Evolutionary conservation across 1,284 basidiomycete genomes (phyloP), one percentile per base, ranked within the genome.

Genomic region (Cryptococcus floricola): DNA sequence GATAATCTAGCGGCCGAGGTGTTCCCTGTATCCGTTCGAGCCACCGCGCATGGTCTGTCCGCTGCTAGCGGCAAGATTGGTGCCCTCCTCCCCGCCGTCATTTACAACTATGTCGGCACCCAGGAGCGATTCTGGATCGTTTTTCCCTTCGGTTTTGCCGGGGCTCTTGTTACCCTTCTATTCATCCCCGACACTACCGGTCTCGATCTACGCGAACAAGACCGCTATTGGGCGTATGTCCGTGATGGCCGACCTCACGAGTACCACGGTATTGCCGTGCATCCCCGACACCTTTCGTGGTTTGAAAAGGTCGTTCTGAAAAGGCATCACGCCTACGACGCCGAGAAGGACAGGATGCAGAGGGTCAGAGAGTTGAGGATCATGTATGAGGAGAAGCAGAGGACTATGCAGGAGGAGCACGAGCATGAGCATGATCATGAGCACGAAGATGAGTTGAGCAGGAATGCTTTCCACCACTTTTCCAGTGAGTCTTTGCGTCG

Each of bases 161-260:
- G 79, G 31, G 73, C 76, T 65, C 55, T 81, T 57, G 53, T 78
- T 54, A 82, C 81, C 23, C 65, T 72, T 56, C 53, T 81, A 49
- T 82, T 81, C 70, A 72, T 80, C 47, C 76, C 77, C 59, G 81
- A 82, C 64, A 81, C 80, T 10, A 82, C 81, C n/a, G 81, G 81
- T 54, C 73, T 82, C 47, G 81, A 82, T 63, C 73, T 82, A 23
- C 73, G 79, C 53, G 81, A 83, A 70, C 80, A 81, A 65, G 81
- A 83, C 65, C 75, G 81, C 54, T 81, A 81, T 77, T 82, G 80
- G 81, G 69, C 73, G 13, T 80, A 75, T 57, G 81, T 82, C 41
- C 71, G 79, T 16, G 66, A 73, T 45, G 81, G 81, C n/a, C 71
- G 75, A 25, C 70, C 74, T 23, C 57, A 71, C 25, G 78, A 80